Evolutionary conservation across 495 filamentous ascomycete species (phyloP).

Genomic region (Lepidopterella palustris): DNA sequence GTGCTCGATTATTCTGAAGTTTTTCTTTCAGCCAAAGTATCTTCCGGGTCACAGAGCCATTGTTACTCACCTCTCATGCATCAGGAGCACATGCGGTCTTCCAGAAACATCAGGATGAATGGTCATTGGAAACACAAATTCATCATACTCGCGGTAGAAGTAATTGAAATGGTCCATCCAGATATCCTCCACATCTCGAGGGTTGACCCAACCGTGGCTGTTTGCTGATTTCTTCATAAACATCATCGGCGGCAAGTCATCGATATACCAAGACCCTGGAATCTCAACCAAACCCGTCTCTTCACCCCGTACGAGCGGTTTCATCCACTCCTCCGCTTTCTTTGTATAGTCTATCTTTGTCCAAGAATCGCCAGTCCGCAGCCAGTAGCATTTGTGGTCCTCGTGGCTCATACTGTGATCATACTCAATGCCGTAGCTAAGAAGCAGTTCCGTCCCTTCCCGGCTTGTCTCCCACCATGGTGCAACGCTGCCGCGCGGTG

Average conservation of each 20-base stretch:
- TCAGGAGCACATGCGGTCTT: conserved; percentile 50
- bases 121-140: conserved; percentile 56
- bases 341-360: conserved; percentile 48
- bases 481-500: conserved; percentile 59
- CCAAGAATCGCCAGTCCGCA: conserved; percentile 44
- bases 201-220: conserved; percentile 53
- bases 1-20: conserved; percentile 40
- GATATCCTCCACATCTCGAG: conserved; percentile 48
- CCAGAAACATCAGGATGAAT: conserved; percentile 57
- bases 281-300: conserved; percentile 51
- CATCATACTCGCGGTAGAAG: conserved; percentile 55
- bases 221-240: conserved; percentile 50
- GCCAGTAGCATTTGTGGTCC: conserved; percentile 53
- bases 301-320: conserved; percentile 42
- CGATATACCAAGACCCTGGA: conserved; percentile 52
- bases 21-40: background rate
- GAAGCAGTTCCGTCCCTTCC: conserved; percentile 45
- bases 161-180: conserved; percentile 57
- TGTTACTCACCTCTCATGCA: conserved; percentile 46
- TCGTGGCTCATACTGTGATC: conserved; percentile 37
- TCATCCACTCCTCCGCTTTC: conserved; percentile 51
- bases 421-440: conserved; percentile 39
- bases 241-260: conserved; percentile 53
- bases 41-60: background rate
- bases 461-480: conserved; percentile 48